Conservation (phyloP, 2,329 filamentous ascomycete genomes). For the Fusarium devonianum region DNA sequence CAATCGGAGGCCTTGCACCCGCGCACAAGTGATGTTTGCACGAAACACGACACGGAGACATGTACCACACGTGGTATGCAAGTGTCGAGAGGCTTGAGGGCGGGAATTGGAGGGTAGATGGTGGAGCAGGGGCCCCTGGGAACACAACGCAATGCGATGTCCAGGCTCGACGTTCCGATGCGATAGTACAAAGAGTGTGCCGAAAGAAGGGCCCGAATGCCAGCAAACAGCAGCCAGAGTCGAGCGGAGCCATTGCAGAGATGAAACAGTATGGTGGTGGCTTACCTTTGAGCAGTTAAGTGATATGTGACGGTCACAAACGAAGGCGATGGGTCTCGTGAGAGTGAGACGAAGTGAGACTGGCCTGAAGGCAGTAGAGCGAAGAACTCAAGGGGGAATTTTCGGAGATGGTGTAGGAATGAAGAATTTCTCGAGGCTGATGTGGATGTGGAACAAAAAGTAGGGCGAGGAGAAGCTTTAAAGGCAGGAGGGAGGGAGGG, state of each 20-base stretch:
- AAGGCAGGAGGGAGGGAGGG: conserved; percentile 31
- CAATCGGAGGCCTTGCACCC: conserved; percentile 15
- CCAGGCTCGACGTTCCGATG: conserved; percentile 12
- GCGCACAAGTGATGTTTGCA: conserved; percentile 39
- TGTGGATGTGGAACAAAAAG: conserved; percentile 32
- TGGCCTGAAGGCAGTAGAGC: conserved; percentile 14
- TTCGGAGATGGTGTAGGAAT: conserved; percentile 37
- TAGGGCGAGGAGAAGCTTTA: conserved; percentile 39
- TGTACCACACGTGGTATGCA: conserved; percentile 35
- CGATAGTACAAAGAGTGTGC: conserved; percentile 7
- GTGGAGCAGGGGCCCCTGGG: conserved; percentile 16
- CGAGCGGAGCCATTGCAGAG: neutral
- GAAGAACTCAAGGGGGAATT: conserved; percentile 20
- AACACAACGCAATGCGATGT: conserved; percentile 33
- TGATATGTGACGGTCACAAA: conserved; percentile 33
- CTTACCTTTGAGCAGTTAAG: conserved; percentile 27
- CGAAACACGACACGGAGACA: conserved; percentile 41
- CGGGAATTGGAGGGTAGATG: conserved; percentile 17
- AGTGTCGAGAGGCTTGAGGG: conserved; percentile 24
- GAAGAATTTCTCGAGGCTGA: conserved; percentile 25
- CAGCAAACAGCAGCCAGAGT: neutral
- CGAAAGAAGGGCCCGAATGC: conserved; percentile 12
- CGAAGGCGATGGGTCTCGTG: conserved; percentile 33
- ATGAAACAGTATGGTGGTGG: neutral
- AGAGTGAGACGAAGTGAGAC: conserved; percentile 30